A percentile compares a stretch with the other conserved stretches of the same genome.
phyloP scores from a whole-genome alignment of 2,329 filamentous ascomycete genomes.

The Fusarium pininemorale region DNA sequence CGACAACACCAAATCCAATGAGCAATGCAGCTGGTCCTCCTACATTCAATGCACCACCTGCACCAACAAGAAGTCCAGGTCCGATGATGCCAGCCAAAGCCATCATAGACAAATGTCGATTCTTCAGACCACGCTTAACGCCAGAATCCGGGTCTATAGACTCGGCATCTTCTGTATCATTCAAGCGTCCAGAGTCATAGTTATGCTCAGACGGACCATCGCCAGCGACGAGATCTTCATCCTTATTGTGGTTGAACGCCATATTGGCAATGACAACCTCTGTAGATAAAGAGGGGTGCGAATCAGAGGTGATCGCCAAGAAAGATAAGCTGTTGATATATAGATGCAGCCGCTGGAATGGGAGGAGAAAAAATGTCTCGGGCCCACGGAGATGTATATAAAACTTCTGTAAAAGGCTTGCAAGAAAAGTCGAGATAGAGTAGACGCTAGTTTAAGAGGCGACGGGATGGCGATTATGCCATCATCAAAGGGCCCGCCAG shows the following conservation, averaged over 20 bases:
- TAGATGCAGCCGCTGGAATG: not conserved
- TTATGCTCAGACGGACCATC: slow-evolving; percentile 32
- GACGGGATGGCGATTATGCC: slow-evolving; percentile 31
- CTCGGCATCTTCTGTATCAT: slow-evolving; percentile 47
- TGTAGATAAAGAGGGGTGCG: not conserved
- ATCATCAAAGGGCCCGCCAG: slow-evolving; percentile 39
- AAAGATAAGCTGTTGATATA: not conserved
- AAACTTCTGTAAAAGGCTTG: slow-evolving; percentile 4
- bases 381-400: slow-evolving; percentile 5
- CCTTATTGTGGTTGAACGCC: slow-evolving; percentile 32
- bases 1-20: slow-evolving; percentile 78
- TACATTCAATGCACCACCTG: slow-evolving; percentile 72
- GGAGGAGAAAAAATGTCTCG: not conserved
- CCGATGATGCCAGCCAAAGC: slow-evolving; percentile 71
- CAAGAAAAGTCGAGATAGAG: slow-evolving; percentile 33
- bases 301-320: not conserved
- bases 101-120: slow-evolving; percentile 73
- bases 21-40: slow-evolving; percentile 77
- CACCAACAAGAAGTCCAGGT: slow-evolving; percentile 76
- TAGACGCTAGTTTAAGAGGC: slow-evolving; percentile 11
- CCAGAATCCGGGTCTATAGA: slow-evolving; percentile 68
- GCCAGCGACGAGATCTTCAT: slow-evolving; percentile 27
- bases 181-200: slow-evolving; percentile 27
- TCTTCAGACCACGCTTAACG: slow-evolving; percentile 75
- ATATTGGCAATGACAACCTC: slow-evolving; percentile 21